phyloP scores from a whole-genome alignment of 805 yeast genomes.

The Sugiyamaella valdiviana region DNA sequence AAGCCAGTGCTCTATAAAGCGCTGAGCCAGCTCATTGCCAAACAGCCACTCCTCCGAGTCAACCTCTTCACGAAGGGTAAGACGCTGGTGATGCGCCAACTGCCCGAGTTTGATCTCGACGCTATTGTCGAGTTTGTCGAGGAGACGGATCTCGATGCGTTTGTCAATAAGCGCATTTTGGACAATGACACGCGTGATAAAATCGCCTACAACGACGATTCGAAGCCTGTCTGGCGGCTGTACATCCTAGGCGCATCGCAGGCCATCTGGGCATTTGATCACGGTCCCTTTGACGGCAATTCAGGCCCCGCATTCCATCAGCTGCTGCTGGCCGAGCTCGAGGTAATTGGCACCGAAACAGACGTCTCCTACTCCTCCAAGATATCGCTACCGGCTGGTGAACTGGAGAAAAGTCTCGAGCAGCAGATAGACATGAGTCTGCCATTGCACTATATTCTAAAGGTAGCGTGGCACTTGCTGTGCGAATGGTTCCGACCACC shows the following conservation, averaged over 20 bases:
- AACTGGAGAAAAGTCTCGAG: constrained; percentile 7
- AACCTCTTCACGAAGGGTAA: constrained; percentile 3
- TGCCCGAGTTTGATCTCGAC: constrained; percentile 12
- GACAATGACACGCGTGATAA: background rate
- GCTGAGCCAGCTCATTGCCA: constrained; percentile 4
- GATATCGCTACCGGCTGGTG: background rate
- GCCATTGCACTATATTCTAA: constrained; percentile 2
- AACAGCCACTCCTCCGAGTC: constrained; percentile 9
- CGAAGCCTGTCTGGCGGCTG: constrained; percentile 20
- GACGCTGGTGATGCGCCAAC: background rate
- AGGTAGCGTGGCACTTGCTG: background rate
- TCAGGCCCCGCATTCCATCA: constrained; percentile 21
- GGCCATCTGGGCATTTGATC: constrained; percentile 22
- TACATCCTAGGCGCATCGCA: constrained; percentile 9
- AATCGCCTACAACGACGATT: constrained; percentile 5
- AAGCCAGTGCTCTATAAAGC: constrained; percentile 12
- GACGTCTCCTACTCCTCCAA: background rate
- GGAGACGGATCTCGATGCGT: background rate
- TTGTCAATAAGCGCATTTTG: constrained; percentile 4
- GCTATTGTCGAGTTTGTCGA: constrained; percentile 9
- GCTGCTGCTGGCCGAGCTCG: constrained; percentile 3
- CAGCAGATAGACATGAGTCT: constrained; percentile 6
- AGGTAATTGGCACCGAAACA: background rate
- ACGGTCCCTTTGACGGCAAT: constrained; percentile 21
- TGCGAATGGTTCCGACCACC: background rate